Evolutionary conservation across 192 early-diverging fungal species (phyloP), one percentile per base, ranked within the genome.

Genomic region (Entomortierella beljakovae): DNA sequence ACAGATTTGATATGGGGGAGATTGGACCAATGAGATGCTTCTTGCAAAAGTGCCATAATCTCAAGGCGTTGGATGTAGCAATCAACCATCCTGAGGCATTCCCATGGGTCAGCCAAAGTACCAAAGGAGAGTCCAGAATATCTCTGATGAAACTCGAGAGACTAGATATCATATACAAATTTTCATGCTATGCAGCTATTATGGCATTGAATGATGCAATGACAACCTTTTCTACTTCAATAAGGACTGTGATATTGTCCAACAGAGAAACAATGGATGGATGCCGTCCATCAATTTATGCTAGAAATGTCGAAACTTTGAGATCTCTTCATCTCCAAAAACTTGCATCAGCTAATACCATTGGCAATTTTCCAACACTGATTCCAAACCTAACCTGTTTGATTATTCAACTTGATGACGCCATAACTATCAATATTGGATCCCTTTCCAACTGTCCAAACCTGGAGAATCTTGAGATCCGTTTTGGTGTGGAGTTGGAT

Each of bases 361-460:
- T 43, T 28, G 35, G 58, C 28, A 37, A 60, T 15, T 49, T 20
- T 15, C 18, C 54, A 13, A 10, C 2, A 23, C 37, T 37, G 20
- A 18, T 74, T 13, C 63, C 63, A 22, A 22, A 13, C 13, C 18
- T 74, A 18, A 9, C 18, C 25, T 20, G 22, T 2, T 3, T 74
- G 10, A 26, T 8, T 7, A 29, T 74, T 26, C 1, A 7, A 18
- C 16, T 74, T 2, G 0, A 3, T 20, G 18, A 37, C 16, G n/a
- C 25, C 0, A 16, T 32, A 0, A 25, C 18, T 3, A 42, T 66
- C 37, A 8, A 51, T 1, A 48, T 66, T 18, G 56, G 71, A 37
- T 56, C 62, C 11, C 29, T 73, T 1, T 48, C 29, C 20, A 55
- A 60, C 16, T 64, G 62, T 35, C 63, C 46, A 2, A 61, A 65